Base-by-base conservation (phyloP, 2,329 filamentous ascomycete genomes). In the Cladophialophora yegresii region DNA sequence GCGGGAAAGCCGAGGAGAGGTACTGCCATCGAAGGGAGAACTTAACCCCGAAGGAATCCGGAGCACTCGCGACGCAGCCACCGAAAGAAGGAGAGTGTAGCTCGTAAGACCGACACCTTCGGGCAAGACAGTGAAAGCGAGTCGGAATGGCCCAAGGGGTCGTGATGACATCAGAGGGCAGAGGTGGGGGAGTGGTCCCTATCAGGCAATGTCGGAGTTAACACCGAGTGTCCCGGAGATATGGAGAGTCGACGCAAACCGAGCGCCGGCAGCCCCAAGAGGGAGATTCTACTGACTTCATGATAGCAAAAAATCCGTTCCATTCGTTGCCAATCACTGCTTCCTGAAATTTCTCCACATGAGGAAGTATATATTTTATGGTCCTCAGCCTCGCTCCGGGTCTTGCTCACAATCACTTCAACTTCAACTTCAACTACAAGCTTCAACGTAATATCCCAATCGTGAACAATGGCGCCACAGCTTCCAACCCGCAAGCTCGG, bases 401-500 rank as follows among this genome's bases (percentile, higher is more conserved):
- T 40, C 12, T 40, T 13, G 13, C 16, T 43, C 36, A 40, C 33
- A 43, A 43, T 7, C 13, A 43, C 36, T 43, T 20, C 36, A n/a
- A 43, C 36, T 43, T 20, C 55, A 16, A 32, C 22, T 22, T 51
- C 13, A 7, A 22, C 33, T 23, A 51, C 45, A 36, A 40, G n/a
- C 7, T 32, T 54, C 36, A 6, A 40, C 36, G 16, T 16, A 30
- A 32, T 20, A 22, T 33, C 28, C 16, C 26, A 13, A 23, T 28
- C 32, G 23, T 20, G 28, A 33, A 9, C 43, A 16, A 64, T 66
- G 61, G 55, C 62, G 26, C 54, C 63, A 5, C 9, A 68, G 51
- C 69, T 72, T 26, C 68, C 68, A 4, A 73, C 71, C 40, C 65
- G 65, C 57, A 70, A 70, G 49, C 66, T 75, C 9, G 73, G 73